phyloP scores from a whole-genome alignment of 78 protist genomes.

The Bodo saltans region DNA sequence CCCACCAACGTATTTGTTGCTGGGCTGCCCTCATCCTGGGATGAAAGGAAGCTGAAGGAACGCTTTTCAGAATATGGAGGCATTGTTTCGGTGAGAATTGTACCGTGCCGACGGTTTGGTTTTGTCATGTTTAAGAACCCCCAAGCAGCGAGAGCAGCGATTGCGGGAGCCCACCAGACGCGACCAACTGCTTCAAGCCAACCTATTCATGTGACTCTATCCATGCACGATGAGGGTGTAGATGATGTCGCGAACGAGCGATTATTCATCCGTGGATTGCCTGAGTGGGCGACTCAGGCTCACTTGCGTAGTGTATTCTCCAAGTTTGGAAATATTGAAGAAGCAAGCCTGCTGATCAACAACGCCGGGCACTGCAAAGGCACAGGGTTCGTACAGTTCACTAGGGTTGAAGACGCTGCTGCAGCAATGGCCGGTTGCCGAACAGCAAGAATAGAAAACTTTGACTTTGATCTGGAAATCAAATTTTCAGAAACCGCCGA shows the following conservation, averaged over 20 bases:
- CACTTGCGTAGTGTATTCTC: background rate
- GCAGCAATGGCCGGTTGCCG: too few species aligned
- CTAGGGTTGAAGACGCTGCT: background rate
- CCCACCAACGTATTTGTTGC: background rate
- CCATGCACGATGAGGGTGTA: background rate
- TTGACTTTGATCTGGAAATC: too few species aligned
- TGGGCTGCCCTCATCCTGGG: background rate
- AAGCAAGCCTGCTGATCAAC: background rate
- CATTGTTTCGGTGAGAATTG: background rate
- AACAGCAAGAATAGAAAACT: too few species aligned
- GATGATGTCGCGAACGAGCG: background rate
- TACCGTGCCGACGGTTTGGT: background rate
- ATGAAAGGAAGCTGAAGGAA: background rate
- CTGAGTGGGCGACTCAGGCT: background rate
- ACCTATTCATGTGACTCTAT: background rate
- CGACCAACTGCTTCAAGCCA: background rate
- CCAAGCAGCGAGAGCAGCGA: background rate
- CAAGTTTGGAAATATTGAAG: background rate
- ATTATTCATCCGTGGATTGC: background rate
- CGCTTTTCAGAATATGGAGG: background rate
- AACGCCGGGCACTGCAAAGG: background rate
- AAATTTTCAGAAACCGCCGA: background rate
- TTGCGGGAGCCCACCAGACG: background rate
- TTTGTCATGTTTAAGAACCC: background rate
- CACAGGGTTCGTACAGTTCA: background rate